Evolutionary conservation across 2,329 filamentous ascomycete genomes (phyloP).

Genomic region (Zymoseptoria crescenta): DNA sequence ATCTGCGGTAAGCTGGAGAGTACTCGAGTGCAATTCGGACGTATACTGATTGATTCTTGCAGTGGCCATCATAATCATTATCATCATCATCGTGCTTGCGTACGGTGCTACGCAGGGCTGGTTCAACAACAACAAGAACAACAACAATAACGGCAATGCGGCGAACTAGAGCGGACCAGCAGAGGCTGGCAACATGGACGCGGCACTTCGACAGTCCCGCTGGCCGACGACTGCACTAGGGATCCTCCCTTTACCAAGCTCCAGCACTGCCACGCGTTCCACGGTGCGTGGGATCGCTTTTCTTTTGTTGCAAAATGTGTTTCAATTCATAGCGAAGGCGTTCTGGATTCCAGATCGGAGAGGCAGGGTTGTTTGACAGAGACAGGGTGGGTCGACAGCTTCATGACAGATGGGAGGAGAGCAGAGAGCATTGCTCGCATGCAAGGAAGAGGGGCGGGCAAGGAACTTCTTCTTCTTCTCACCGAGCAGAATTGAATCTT

Average conservation of each 20-base stretch:
- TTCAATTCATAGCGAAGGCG: background rate
- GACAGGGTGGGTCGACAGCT: no score
- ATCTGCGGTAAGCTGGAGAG: slow-evolving; percentile 52
- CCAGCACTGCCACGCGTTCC: background rate
- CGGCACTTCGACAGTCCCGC: background rate
- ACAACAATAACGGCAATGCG: slow-evolving; percentile 10
- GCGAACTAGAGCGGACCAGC: background rate
- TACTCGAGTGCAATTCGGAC: slow-evolving; percentile 16
- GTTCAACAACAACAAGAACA: slow-evolving; percentile 19
- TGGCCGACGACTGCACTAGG: background rate
- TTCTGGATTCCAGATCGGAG: background rate
- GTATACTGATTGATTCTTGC: slow-evolving; percentile 2
- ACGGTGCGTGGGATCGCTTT: background rate
- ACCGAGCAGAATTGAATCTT: no score
- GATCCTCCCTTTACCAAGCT: background rate
- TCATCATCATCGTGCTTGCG: slow-evolving; percentile 34
- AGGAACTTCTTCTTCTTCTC: no score
- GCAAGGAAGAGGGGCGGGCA: no score
- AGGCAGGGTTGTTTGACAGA: no score
- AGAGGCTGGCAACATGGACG: background rate
- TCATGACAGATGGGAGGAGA: no score
- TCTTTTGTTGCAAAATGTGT: background rate
- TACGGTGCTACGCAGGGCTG: slow-evolving; percentile 22
- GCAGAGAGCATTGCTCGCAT: no score
- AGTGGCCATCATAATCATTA: slow-evolving; percentile 28